These are phyloP conservation scores for Fusarium tricinctum DNA, from an alignment of 2,329 filamentous ascomycete genomes.

Conservation along the genomic window DNA sequence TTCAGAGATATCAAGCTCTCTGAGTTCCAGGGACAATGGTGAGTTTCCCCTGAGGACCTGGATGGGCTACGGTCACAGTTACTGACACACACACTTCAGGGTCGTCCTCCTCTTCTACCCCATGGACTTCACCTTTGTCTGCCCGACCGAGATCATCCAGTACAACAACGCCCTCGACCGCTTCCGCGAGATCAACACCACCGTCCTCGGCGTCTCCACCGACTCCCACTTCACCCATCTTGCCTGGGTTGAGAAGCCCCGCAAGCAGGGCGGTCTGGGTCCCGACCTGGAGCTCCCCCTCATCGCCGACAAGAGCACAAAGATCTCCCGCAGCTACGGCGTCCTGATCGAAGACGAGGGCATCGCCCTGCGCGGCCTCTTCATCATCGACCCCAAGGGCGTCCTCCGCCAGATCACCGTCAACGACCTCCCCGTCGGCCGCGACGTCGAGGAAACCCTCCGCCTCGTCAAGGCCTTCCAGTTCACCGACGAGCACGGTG, in stretches of 20 bases:
- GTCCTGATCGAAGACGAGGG: constrained; percentile 75
- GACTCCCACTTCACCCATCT: constrained; percentile 71
- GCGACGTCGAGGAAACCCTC: constrained; percentile 74
- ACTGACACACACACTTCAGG: constrained; percentile 54
- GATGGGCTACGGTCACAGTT: neutral
- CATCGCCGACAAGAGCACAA: constrained; percentile 72
- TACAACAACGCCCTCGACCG: constrained; percentile 73
- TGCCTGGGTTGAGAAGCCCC: constrained; percentile 70
- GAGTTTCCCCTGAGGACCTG: constrained; percentile 4
- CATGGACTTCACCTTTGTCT: constrained; percentile 78
- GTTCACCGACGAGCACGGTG: constrained; percentile 87
- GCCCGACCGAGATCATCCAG: constrained; percentile 75
- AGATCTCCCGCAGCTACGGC: constrained; percentile 72
- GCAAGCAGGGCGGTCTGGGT: constrained; percentile 73
- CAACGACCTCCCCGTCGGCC: constrained; percentile 75
- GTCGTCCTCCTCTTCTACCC: constrained; percentile 76
- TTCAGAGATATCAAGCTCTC: constrained; percentile 63
- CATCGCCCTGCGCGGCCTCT: constrained; percentile 73
- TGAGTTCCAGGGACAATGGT: constrained; percentile 65
- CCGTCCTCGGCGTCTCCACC: constrained; percentile 72
- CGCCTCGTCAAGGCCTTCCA: constrained; percentile 81
- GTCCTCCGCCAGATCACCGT: constrained; percentile 73
- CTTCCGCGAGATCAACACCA: constrained; percentile 70
- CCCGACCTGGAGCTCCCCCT: constrained; percentile 71
- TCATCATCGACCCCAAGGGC: constrained; percentile 76